A percentile compares a stretch with the other conserved stretches of the same genome.
phyloP scores from a whole-genome alignment of 306 rosid species.

The Casuarina equisetifolia region DNA sequence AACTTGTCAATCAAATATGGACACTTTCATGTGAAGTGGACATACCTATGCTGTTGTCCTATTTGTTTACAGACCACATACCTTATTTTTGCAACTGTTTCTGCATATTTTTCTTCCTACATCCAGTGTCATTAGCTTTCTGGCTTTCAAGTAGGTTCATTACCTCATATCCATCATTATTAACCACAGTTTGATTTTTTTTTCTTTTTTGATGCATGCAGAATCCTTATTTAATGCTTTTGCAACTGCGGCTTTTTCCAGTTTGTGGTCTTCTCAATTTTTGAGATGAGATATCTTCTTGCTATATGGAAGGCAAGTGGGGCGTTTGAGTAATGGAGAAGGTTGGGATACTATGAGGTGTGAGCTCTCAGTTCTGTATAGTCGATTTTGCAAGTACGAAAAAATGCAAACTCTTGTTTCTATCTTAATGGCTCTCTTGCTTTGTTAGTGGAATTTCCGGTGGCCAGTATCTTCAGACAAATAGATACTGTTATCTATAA shows the following conservation, averaged over 20 bases:
- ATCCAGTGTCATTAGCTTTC: not conserved
- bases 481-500: not conserved
- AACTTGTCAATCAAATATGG: not conserved
- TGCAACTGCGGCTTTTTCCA: conserved; percentile 99
- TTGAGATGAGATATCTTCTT: conserved; percentile 99
- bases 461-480: not conserved
- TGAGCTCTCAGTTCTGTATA: conserved; percentile 90
- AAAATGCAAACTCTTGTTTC: conserved; percentile 8
- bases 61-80: not conserved
- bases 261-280: conserved; percentile 94
- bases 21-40: not conserved
- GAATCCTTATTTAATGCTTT: conserved; percentile 95
- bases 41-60: not conserved
- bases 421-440: not conserved
- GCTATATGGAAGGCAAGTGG: conserved; percentile 96
- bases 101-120: conserved; percentile 2
- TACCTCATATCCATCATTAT: not conserved
- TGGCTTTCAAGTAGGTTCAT: not conserved
- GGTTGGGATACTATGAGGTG: conserved; percentile 99
- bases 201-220: conserved; percentile 34
- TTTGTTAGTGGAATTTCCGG: not conserved
- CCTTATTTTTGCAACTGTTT: not conserved
- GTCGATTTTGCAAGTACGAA: conserved; percentile 88
- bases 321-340: conserved; percentile 86
- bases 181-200: conserved; percentile 22